Evolutionary conservation across 2,329 filamentous ascomycete species (phyloP).

Genomic region (Neonectria ditissima): DNA sequence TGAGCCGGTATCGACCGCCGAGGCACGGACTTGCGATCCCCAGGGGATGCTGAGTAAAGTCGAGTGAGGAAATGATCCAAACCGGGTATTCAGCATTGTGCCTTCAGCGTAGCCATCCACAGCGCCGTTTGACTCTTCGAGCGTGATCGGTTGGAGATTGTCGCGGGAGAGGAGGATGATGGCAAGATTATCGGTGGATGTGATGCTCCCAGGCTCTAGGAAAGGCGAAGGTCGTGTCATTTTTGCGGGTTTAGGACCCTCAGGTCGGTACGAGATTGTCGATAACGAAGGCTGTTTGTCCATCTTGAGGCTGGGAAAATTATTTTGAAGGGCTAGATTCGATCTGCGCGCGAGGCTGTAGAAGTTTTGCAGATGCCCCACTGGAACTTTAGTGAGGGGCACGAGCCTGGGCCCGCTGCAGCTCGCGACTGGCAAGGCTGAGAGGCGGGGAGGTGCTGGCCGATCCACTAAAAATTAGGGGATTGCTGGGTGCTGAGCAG

Average conservation of each 20-base stretch:
- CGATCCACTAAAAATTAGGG: conserved; percentile 19
- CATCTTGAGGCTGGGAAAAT: conserved; percentile 26
- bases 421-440: conserved; percentile 26
- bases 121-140: conserved; percentile 70
- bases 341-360: conserved; percentile 25
- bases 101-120: conserved; percentile 81
- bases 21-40: conserved; percentile 93
- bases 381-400: conserved; percentile 30
- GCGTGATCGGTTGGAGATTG: conserved; percentile 80
- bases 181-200: conserved; percentile 76
- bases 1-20: conserved; percentile 91
- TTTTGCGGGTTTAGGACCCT: conserved; percentile 25
- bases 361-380: conserved; percentile 20
- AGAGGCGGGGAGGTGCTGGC: conserved; percentile 18
- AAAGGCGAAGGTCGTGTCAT: conserved; percentile 77
- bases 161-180: conserved; percentile 92
- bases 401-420: conserved; percentile 15
- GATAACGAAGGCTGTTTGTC: background rate
- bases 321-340: conserved; percentile 26
- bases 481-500: conserved; percentile 15
- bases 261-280: background rate
- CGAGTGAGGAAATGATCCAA: conserved; percentile 88
- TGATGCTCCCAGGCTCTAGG: conserved; percentile 73
- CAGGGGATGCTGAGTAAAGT: conserved; percentile 83
- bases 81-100: conserved; percentile 88